Evolutionary conservation across 2,329 filamentous ascomycete species (phyloP), one percentile per base, ranked within the genome.

Genomic region (Colletotrichum tanaceti): DNA sequence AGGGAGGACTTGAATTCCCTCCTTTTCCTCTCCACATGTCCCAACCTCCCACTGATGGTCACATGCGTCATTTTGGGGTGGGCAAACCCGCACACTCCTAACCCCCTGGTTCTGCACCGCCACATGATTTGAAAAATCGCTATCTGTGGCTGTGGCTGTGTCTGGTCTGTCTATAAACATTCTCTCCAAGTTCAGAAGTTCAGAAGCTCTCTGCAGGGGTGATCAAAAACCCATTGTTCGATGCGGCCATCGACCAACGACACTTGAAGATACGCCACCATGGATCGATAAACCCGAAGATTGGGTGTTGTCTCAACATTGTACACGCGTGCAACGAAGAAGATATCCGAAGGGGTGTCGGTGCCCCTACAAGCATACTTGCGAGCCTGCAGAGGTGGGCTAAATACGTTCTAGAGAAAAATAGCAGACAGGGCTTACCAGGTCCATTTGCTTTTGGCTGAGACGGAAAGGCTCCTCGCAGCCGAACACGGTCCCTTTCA

Each of bases 401-500:
- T 54, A n/a, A 7, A 3, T 24, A 14, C 18, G 35, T n/a, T 14
- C 39, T 32, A 4, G 32, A 18, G 16, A 35, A 18, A 0, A 35
- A 6, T 14, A 35, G 4, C 49, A 28, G 18, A 28, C 24, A 52
- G 49, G 5, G n/a, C 49, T 28, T 38, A 54, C 52, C 32, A 41
- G n/a, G 11, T 41, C 20, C 52, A 55, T 55, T 13, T 41, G 35
- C 4, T 55, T 55, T 14, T 55, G 35, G n/a, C 52, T 55, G 0
- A 41, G 35, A 5, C 39, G n/a, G 10, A 41, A 55, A 4, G 35
- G n/a, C 13, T 55, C 52, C 1, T 38, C 24, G 20, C 24, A 13
- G 22, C 43, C 28, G 18, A 18, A 22, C 6, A 58, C 28, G 9
- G 55, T 58, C 9, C 39, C 55, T 18, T 58, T 58, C 13, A 58